These are phyloP conservation scores for Xylariaceae sp. DNA, from an alignment of 2,329 filamentous ascomycete species.

Conservation along the genomic window DNA sequence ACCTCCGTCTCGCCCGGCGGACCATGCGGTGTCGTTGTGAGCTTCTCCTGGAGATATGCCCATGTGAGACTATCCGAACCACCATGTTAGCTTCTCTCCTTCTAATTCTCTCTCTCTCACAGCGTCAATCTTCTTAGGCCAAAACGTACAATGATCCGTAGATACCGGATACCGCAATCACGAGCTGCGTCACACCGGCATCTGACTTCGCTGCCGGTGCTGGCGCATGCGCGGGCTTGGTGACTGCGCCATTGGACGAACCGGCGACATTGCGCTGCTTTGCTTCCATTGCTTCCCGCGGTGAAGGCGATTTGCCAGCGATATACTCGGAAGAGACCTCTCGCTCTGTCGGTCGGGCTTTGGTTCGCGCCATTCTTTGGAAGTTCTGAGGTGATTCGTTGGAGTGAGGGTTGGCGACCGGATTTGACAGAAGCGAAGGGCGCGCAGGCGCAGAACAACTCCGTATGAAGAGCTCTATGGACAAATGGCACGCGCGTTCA, in stretches of 20 bases:
- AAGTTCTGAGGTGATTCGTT: not conserved
- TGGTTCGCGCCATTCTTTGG: constrained; percentile 61
- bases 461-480: not conserved
- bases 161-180: constrained; percentile 88
- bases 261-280: constrained; percentile 29
- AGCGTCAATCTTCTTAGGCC: not conserved
- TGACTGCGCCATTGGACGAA: constrained; percentile 25
- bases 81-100: constrained; percentile 1
- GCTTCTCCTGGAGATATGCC: constrained; percentile 94
- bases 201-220: constrained; percentile 36
- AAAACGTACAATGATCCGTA: constrained; percentile 81
- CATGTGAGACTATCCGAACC: constrained; percentile 66
- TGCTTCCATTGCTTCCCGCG: constrained; percentile 22
- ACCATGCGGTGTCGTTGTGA: constrained; percentile 87
- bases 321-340: constrained; percentile 63
- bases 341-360: constrained; percentile 59
- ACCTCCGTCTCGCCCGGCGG: constrained; percentile 59
- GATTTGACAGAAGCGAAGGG: too few species aligned
- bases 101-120: not conserved
- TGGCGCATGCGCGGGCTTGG: constrained; percentile 11
- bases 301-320: constrained; percentile 26
- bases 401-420: not conserved
- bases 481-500: not conserved
- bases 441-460: too few species aligned
- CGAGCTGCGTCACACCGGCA: constrained; percentile 66